Evolutionary conservation across 2,329 filamentous ascomycete genomes (phyloP).

Genomic region (Scleromitrula shiraiana): DNA sequence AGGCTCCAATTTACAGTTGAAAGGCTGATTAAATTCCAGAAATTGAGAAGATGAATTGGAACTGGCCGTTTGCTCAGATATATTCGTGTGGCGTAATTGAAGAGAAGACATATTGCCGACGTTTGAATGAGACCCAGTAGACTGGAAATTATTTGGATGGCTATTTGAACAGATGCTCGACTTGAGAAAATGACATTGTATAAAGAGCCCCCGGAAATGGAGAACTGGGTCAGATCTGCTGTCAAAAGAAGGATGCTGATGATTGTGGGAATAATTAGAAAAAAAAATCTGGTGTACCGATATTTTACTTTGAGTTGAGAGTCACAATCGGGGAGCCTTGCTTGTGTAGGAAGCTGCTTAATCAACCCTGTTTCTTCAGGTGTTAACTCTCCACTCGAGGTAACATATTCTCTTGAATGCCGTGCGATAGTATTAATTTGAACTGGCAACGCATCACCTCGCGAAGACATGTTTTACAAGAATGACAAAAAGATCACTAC

Average conservation of each 20-base stretch:
- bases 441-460: too few species aligned
- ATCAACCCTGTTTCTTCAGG: too few species aligned
- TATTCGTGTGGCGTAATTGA: conserved; percentile 8
- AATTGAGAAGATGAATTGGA: conserved; percentile 4
- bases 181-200: conserved; percentile 6
- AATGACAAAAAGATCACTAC: too few species aligned
- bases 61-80: not conserved
- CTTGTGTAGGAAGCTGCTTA: too few species aligned
- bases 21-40: conserved; percentile 3
- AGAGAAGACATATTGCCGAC: conserved; percentile 3
- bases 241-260: conserved; percentile 4
- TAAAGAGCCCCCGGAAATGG: not conserved
- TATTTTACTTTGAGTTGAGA: too few species aligned
- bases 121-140: conserved; percentile 4
- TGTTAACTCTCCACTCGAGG: too few species aligned
- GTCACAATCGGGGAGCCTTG: too few species aligned
- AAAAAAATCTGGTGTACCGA: not conserved
- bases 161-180: conserved; percentile 8
- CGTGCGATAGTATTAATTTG: too few species aligned
- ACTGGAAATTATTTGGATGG: conserved; percentile 9
- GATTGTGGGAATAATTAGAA: conserved; percentile 3
- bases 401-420: too few species aligned
- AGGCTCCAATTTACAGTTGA: conserved; percentile 5
- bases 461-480: too few species aligned
- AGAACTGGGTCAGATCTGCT: not conserved